These are phyloP conservation scores for Termitomyces sp. DNA, from an alignment of 768 basidiomycete species.

Conservation along the genomic window DNA sequence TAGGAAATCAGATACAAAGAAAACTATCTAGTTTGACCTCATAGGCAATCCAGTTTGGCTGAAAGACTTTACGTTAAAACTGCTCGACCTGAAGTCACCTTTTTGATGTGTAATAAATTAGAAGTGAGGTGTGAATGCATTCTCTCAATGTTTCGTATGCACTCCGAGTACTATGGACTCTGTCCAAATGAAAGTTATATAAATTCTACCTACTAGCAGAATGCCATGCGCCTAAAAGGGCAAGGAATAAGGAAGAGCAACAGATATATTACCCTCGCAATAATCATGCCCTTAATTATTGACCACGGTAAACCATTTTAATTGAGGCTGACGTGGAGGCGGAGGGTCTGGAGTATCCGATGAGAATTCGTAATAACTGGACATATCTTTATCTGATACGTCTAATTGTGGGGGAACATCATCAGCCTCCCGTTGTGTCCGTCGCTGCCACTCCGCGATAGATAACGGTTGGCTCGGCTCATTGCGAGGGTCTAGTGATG, in stretches of 20 bases:
- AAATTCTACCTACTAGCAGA: background rate
- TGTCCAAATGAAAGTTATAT: background rate
- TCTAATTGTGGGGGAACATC: conserved; percentile 17
- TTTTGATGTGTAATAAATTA: background rate
- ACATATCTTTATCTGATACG: conserved; percentile 23
- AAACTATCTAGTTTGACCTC: background rate
- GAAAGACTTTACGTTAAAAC: background rate
- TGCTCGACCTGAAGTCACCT: background rate
- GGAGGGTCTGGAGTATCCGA: conserved; percentile 15
- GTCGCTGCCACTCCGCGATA: conserved; percentile 24
- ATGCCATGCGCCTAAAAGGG: background rate
- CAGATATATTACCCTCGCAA: background rate
- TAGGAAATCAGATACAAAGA: conserved; percentile 6
- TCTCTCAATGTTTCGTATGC: background rate
- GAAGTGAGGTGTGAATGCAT: background rate
- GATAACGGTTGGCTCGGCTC: conserved; percentile 14
- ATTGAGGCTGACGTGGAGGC: conserved; percentile 15
- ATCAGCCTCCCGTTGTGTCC: conserved; percentile 19
- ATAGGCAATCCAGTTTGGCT: background rate
- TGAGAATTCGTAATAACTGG: conserved; percentile 26
- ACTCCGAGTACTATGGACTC: background rate
- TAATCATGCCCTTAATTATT: conserved; percentile 17
- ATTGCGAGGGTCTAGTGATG: conserved; percentile 7
- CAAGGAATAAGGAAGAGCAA: background rate
- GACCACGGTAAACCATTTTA: conserved; percentile 25